A percentile compares a stretch with the other conserved stretches of the same genome.
Evolutionary conservation across 306 rosid genomes (phyloP).

Genomic region (Gleditsia sinensis): DNA sequence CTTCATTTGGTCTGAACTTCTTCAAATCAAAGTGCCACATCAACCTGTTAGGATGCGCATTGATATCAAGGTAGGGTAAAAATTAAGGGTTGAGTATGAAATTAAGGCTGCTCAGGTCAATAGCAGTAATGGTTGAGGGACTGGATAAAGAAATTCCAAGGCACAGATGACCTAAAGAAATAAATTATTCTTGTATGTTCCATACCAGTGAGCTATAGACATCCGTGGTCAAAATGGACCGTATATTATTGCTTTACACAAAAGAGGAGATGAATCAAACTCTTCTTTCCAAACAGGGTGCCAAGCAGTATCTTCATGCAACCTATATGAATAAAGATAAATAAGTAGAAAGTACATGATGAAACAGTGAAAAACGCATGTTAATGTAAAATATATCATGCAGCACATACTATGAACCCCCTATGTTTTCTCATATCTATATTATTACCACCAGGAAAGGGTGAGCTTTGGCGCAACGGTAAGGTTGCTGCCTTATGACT

Average conservation of each 20-base stretch:
- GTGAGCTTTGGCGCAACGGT: too few relatives aligned
- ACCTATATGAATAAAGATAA: conserved; percentile 52
- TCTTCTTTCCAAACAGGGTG: conserved; percentile 80
- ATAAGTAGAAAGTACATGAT: conserved; percentile 22
- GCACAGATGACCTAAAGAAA: neutral
- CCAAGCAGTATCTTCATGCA: conserved; percentile 94
- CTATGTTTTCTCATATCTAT: conserved; percentile 10
- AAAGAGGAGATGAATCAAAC: conserved; percentile 67
- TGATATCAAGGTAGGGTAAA: conserved; percentile 15
- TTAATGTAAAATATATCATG: neutral
- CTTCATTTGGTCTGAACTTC: conserved; percentile 83
- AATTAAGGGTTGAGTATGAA: conserved; percentile 17
- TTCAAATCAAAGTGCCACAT: conserved; percentile 78
- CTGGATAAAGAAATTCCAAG: conserved; percentile 18
- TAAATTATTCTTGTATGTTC: conserved; percentile 1
- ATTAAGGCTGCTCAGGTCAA: conserved; percentile 24
- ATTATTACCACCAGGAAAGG: too few relatives aligned
- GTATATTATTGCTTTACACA: conserved; percentile 73
- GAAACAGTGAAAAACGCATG: too few relatives aligned
- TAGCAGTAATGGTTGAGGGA: conserved; percentile 17
- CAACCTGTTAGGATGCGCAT: conserved; percentile 58
- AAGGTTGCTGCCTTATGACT: too few relatives aligned
- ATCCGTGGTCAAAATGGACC: conserved; percentile 92
- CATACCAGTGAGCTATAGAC: conserved; percentile 95
- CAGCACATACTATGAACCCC: neutral